Evolutionary conservation across 495 filamentous ascomycete genomes (phyloP), one percentile per base, ranked within the genome.

Genomic region (Pseudotulostoma volvatum): DNA sequence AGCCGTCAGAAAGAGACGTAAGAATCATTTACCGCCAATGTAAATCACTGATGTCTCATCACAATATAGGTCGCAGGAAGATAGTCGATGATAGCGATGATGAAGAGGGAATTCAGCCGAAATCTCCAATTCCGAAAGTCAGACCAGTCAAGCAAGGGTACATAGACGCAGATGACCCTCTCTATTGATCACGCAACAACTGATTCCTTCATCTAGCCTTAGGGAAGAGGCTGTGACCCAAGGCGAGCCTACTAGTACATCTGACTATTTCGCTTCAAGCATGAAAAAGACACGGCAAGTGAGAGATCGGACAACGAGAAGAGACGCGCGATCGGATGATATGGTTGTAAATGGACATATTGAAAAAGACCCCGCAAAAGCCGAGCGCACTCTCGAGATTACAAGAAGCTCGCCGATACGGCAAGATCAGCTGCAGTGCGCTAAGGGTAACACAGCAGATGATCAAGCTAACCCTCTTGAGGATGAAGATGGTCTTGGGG

Each of bases 21-120:
- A 37, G 60, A 7, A 20, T 31, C 30, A 1, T 8, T 5, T 13
- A 11, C 14, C 0, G 1, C 30, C 17, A 25, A 2, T 33, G 9
- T 4, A n/a, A 1, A 7, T 2, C 0, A 20, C 9, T 2, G 18
- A 41, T 14, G 13, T 44, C 46, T 52, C 52, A 55, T 35, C 3
- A 34, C 33, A 16, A 17, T 25, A 15, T 41, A 81, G 76, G 71
- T 40, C 70, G 63, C 34, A 71, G 80, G 31, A 84, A 82, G 49
- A 70, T 87, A 17, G 59, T 87, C 21, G 76, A 81, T 44, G 81
- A 85, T 37, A 83, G 78, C 47, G 79, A 82, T 31, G 81, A 86
- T 2, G 79, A 82, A 18, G 74, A 76, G 1, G 64, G 64, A 18
- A 46, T 40, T 19, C 34, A 53, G 30, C 38, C 39, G 16, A 60